Evolutionary conservation across 768 basidiomycete genomes (phyloP), one percentile per base, ranked within the genome.

Genomic region (Hygrocybe punicea): DNA sequence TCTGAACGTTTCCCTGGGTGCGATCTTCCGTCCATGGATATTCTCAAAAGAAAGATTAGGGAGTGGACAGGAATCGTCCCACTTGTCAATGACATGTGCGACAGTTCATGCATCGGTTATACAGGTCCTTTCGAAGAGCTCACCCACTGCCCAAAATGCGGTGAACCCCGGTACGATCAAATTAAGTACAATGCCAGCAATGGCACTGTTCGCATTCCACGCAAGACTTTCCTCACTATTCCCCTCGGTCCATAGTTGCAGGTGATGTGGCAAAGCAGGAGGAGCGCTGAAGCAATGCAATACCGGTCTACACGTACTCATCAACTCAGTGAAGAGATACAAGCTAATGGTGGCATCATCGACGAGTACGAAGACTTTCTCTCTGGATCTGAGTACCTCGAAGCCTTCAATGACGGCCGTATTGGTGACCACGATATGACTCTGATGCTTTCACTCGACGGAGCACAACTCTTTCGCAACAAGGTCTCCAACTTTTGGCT

Each of bases 211-310:
- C 69, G 67, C 76, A n/a, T n/a, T n/a, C n/a, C n/a, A n/a, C n/a
- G n/a, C n/a, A n/a, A n/a, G n/a, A n/a, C n/a, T n/a, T n/a, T 76
- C 51, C 57, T 54, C 0, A 81, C 78, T 0, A 70, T 82, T 11
- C 74, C 69, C 1, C 13, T 78, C 45, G 75, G 74, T n/a, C 74
- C 73, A 0, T 70, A 74, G 25, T 57, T 80, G 0, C 81, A 82
- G 50, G 72, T 75, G 0, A 44, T 74, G 1, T 66, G 62, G 16
- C 37, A 68, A 0, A 60, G 51, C 2, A 57, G 51, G 2, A 56
- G 64, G 13, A 63, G 67, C 39, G 71, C 76, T 0, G 3, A 39
- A 0, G 17, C 58, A 2, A 70, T 78, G 66, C 21, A 44, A 0
- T 73, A 78, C 56, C 62, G 69, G 2, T 8, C 50, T 0, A 34